Evolutionary conservation across 495 filamentous ascomycete species (phyloP), one percentile per base, ranked within the genome.

Genomic region (Podospora comata): DNA sequence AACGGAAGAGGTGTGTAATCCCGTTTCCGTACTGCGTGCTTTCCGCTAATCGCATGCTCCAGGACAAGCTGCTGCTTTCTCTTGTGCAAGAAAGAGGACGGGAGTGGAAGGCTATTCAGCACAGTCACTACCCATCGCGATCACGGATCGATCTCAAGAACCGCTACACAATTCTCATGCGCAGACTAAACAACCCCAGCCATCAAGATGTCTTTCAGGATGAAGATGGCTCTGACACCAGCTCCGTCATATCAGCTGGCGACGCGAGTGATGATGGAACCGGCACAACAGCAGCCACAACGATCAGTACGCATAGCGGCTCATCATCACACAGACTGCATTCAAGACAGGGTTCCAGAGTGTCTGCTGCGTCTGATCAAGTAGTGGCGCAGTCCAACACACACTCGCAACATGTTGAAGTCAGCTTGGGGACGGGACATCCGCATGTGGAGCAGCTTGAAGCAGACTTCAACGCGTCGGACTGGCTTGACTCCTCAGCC

Each of bases 131-230:
- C 61, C 61, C 61, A 63, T 39, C 30, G 5, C 61, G 61, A 5
- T 63, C 61, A 0, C 27, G 61, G 30, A 63, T 63, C 16, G 61
- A 63, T 32, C 61, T 63, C 28, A 63, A 63, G 61, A 63, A 63
- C 30, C 61, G 61, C 4, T 63, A 63, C 30, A 63, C 61, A 19
- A 63, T 63, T 19, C 30, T 63, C 11, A 63, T 63, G 61, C 27
- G 61, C 11, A 39, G 61, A 48, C 27, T 63, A 18, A 63, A 23
- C 61, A 63, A 63, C 61, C 16, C 60, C 60, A 63, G 23, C 30
- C 28, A 19, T 15, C 30, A 28, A 19, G 55, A 58, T 58, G 19
- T 27, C 7, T 63, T 4, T 23, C 30, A 28, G 4, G 28, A 39
- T 63, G 61, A 63, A n/a, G 61, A 63, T 19, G 32, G 27, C 2